Evolutionary conservation across 768 basidiomycete genomes (phyloP).

Genomic region (Cystobasidiopsis lactophilus): DNA sequence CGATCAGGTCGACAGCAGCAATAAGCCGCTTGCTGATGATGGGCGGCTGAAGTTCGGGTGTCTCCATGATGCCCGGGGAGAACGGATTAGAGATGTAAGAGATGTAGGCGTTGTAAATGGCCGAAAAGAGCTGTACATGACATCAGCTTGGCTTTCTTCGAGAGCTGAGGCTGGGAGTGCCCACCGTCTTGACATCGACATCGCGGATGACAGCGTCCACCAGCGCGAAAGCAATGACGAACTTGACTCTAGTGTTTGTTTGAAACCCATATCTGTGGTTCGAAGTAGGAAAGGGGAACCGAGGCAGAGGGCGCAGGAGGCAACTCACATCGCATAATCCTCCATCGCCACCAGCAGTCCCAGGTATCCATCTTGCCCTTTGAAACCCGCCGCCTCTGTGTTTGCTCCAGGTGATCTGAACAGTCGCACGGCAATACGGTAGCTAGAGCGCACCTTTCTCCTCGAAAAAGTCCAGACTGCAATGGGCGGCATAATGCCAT

Average conservation of each 20-base stretch:
- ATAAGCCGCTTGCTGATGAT: slow-evolving; percentile 45
- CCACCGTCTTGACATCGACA: slow-evolving; percentile 49
- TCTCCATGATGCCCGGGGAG: slow-evolving; percentile 26
- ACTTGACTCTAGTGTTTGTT: slow-evolving; percentile 68
- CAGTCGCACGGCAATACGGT: neutral
- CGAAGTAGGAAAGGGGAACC: neutral
- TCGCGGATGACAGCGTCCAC: slow-evolving; percentile 64
- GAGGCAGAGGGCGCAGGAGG: neutral
- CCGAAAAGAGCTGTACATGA: slow-evolving; percentile 50
- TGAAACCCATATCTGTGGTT: slow-evolving; percentile 49
- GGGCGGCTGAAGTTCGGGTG: slow-evolving; percentile 32
- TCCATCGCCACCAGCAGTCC: slow-evolving; percentile 77
- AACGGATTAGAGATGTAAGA: slow-evolving; percentile 68
- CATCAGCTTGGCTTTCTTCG: neutral
- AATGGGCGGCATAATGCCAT: slow-evolving; percentile 80
- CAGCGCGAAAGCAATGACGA: slow-evolving; percentile 54
- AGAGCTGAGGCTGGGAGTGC: too few relatives aligned
- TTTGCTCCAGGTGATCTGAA: slow-evolving; percentile 5
- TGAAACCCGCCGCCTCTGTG: slow-evolving; percentile 31
- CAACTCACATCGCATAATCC: slow-evolving; percentile 48
- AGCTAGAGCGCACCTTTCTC: slow-evolving; percentile 46
- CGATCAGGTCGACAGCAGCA: slow-evolving; percentile 51
- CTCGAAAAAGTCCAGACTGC: slow-evolving; percentile 71
- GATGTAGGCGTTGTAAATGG: slow-evolving; percentile 71
- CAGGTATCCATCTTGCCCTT: slow-evolving; percentile 55